These are phyloP conservation scores for Leccinum pachyderme DNA, from an alignment of 1,284 basidiomycete species.

Conservation along the genomic window DNA sequence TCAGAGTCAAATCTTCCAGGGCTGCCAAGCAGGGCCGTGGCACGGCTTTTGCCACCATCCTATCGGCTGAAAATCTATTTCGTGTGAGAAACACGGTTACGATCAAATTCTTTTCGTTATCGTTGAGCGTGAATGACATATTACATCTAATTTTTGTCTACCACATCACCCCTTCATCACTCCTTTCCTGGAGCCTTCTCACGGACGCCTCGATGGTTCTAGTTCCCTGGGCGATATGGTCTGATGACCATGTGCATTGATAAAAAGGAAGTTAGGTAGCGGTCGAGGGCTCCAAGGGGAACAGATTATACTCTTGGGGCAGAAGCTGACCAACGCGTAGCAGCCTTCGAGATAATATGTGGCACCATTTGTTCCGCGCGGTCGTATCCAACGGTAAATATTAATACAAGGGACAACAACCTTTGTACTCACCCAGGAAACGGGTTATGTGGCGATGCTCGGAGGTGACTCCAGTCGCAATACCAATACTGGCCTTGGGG, in stretches of 20 bases:
- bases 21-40: neutral
- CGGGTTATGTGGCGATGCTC: neutral
- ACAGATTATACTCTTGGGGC: neutral
- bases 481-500: neutral
- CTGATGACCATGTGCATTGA: neutral
- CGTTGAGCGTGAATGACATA: neutral
- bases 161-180: neutral
- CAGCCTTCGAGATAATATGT: neutral
- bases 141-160: too few relatives aligned
- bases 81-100: neutral
- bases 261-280: too few relatives aligned
- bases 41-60: neutral
- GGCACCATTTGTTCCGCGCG: neutral
- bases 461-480: neutral
- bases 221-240: neutral
- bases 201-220: neutral
- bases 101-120: neutral
- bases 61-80: neutral
- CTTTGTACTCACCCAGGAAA: neutral
- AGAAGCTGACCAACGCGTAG: too few relatives aligned
- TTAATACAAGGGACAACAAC: neutral
- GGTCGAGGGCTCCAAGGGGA: neutral
- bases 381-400: neutral
- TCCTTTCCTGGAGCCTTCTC: neutral
- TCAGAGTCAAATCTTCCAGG: neutral